Evolutionary conservation across 371 early-diverging fungal species (phyloP), one percentile per base, ranked within the genome.

Genomic region (Rhizopus stolonifer): DNA sequence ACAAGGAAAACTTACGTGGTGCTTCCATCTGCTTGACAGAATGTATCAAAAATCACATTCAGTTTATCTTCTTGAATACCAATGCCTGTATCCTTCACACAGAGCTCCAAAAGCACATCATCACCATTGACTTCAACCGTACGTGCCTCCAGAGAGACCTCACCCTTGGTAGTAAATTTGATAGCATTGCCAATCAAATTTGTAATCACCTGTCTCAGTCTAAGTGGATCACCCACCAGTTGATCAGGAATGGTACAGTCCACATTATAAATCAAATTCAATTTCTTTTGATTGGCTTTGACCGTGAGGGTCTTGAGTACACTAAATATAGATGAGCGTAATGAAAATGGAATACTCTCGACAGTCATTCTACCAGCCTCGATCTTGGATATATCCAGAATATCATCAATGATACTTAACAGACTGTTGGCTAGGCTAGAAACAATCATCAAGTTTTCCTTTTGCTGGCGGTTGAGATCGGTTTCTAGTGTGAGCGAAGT

Each of bases 181-280:
- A 93, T 80, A 13, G 94, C 90, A 60, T 93, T 90, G 36, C 88
- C 88, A 19, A 89, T 86, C n/a, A 92, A 65, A 48, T 93, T 89
- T 11, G 88, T 91, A 54, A 93, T 80, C 18, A 92, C 84, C 65
- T 92, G 92, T 32, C 84, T 73, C 21, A 91, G 62, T 19, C 93
- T 76, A 25, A 84, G 70, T 24, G 88, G 86, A 67, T 93, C 93
- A 34, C 88, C 87, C 14, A 90, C 72, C 2, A 88, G 50, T 49
- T 81, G 76, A 49, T 87, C 86, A 0, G 89, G 89, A 52, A 86
- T 82, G 14, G 74, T 67, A 24, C 80, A 72, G 22, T 89, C 82
- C 25, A 86, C 82, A 40, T 81, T 70, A 48, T 85, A 83, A 34
- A 81, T 76, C 14, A 84, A 56, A 51, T 82, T 77, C 4, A 84